phyloP scores from a whole-genome alignment of 108 stramenopile genomes.

The Cafeteria roenbergensis region DNA sequence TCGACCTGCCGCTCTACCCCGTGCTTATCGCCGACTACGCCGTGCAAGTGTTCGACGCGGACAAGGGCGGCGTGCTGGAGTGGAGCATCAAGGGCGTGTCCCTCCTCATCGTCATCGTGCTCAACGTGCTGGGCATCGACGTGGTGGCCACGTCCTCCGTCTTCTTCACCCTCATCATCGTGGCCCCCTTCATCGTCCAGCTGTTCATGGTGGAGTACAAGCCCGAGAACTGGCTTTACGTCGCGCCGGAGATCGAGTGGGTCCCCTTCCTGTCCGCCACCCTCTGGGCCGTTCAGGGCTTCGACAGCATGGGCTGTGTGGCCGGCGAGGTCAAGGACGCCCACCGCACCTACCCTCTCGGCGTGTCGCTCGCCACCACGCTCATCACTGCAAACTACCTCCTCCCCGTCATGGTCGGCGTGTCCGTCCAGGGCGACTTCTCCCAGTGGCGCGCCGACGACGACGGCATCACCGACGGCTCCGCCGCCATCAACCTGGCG shows the following conservation, averaged over 20 bases:
- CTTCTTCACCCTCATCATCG: background rate
- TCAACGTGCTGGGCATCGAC: background rate
- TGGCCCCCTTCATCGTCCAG: slow-evolving; percentile 2
- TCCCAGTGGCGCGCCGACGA: background rate
- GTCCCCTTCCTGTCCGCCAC: background rate
- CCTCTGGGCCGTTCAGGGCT: slow-evolving; percentile 4
- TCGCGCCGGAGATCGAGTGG: background rate
- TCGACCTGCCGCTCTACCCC: slow-evolving; percentile 2
- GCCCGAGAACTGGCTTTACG: background rate
- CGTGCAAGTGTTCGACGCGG: background rate
- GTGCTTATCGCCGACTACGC: slow-evolving; percentile 5
- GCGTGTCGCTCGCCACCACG: background rate
- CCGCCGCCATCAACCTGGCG: too few relatives aligned
- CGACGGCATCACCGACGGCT: background rate
- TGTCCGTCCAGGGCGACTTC: background rate
- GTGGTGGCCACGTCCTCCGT: slow-evolving; percentile 1
- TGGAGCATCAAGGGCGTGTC: background rate
- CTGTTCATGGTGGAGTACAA: background rate
- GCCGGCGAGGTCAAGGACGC: slow-evolving; percentile 10
- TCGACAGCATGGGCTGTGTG: background rate
- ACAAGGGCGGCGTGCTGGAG: background rate
- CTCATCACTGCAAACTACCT: background rate
- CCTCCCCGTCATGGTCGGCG: background rate
- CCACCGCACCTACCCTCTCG: background rate
- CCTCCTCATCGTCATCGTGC: background rate